A percentile compares a stretch with the other conserved stretches of the same genome.
Conservation (phyloP, 768 basidiomycete genomes). For the Mycena rosella region DNA sequence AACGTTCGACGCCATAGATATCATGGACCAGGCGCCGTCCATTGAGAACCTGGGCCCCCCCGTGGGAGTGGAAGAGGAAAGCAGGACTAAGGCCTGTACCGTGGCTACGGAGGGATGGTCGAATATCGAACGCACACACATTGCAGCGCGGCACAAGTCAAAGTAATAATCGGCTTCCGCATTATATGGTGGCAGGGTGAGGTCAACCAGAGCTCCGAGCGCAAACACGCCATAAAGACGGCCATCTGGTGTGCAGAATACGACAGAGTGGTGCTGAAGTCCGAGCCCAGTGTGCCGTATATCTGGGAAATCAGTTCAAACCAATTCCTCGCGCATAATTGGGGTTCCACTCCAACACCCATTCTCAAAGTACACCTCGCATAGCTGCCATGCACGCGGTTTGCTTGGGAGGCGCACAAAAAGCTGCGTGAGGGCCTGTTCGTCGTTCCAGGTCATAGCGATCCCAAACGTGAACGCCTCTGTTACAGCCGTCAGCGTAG, state of each 20-base stretch:
- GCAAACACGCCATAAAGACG: slow-evolving; percentile 13
- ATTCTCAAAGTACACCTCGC: slow-evolving; percentile 12
- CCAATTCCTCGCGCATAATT: slow-evolving; percentile 4
- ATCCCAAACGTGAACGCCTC: slow-evolving; percentile 1
- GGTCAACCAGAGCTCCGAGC: slow-evolving; percentile 19
- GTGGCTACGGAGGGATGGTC: neutral
- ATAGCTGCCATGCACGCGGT: slow-evolving; percentile 1
- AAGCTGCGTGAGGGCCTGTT: neutral
- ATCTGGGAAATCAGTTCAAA: neutral
- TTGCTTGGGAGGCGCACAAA: neutral
- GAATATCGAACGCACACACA: slow-evolving; percentile 1
- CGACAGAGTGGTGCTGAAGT: too few relatives aligned
- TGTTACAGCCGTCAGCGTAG: neutral
- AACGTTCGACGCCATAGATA: slow-evolving; percentile 9
- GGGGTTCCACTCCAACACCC: slow-evolving; percentile 19
- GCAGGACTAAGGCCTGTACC: slow-evolving; percentile 5
- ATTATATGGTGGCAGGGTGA: neutral
- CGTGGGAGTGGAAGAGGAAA: slow-evolving; percentile 2
- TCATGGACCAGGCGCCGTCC: slow-evolving; percentile 10
- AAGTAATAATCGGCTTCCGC: slow-evolving; percentile 10
- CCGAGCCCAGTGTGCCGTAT: neutral
- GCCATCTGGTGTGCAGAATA: slow-evolving; percentile 11
- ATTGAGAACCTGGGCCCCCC: slow-evolving; percentile 17
- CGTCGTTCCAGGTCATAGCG: neutral
- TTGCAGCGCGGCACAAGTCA: slow-evolving; percentile 7